Conservation (phyloP, 1,139 yeast species). For the Blastobotrys persicus region DNA sequence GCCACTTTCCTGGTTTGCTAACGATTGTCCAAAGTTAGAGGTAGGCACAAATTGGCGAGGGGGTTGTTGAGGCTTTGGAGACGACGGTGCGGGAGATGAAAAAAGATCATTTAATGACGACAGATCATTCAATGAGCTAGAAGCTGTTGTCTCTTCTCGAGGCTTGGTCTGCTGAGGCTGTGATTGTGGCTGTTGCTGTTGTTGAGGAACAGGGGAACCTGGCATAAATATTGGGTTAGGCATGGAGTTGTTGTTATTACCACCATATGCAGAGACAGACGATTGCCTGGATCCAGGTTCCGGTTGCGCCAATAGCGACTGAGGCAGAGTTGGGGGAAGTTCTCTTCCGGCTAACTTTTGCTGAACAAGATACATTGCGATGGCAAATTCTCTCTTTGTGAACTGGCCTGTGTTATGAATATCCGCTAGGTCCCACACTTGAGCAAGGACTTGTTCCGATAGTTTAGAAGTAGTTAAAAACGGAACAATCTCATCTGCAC, state of each 20-base stretch:
- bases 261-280: not conserved
- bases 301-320: conserved; percentile 28
- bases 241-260: not conserved
- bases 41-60: conserved; percentile 51
- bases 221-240: conserved; percentile 4
- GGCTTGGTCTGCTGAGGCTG: conserved; percentile 7
- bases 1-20: conserved; percentile 40
- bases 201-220: conserved; percentile 9
- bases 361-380: conserved; percentile 91
- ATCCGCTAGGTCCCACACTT: conserved; percentile 94
- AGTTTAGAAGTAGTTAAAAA: conserved; percentile 86
- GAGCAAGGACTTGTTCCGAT: conserved; percentile 79
- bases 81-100: conserved; percentile 37
- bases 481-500: conserved; percentile 73
- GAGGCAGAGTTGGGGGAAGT: conserved; percentile 57
- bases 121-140: conserved; percentile 32
- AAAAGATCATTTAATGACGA: conserved; percentile 42
- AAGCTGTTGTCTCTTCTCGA: not conserved
- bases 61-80: conserved; percentile 6
- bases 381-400: conserved; percentile 77
- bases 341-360: conserved; percentile 73
- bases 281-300: conserved; percentile 16
- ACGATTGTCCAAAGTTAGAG: conserved; percentile 65
- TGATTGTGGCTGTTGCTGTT: conserved; percentile 8
- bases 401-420: conserved; percentile 83